phyloP scores from a whole-genome alignment of 352 stramenopile species.

The Pythium insidiosum region DNA sequence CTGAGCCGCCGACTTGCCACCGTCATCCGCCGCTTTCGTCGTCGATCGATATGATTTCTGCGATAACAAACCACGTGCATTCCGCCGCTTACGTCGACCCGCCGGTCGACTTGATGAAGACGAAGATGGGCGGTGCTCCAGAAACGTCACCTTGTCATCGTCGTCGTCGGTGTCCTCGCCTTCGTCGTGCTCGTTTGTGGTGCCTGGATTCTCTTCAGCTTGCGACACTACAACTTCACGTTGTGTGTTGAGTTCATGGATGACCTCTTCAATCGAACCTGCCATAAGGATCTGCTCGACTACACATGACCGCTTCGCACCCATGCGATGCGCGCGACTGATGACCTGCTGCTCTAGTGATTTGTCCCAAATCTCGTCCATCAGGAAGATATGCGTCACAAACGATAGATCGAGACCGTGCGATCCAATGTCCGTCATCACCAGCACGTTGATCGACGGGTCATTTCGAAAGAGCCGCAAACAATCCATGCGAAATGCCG shows the following conservation, averaged over 20 bases:
- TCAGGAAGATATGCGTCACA: slow-evolving; percentile 97
- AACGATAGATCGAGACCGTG: slow-evolving; percentile 97
- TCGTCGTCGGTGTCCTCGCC: too few species aligned
- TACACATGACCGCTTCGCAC: slow-evolving; percentile 83
- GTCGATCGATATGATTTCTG: too few species aligned
- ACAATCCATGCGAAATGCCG: slow-evolving; percentile 39
- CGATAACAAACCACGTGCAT: too few species aligned
- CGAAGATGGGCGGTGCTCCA: too few species aligned
- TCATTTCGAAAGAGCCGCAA: slow-evolving; percentile 49
- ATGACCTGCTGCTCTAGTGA: slow-evolving; percentile 94
- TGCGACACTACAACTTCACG: too few species aligned
- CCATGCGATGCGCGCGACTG: slow-evolving; percentile 94
- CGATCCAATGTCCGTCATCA: slow-evolving; percentile 92
- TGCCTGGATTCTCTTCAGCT: too few species aligned
- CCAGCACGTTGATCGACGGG: slow-evolving; percentile 83
- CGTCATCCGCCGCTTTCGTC: not conserved
- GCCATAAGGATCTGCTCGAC: slow-evolving; percentile 92
- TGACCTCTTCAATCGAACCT: slow-evolving; percentile 74
- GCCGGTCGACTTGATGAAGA: too few species aligned
- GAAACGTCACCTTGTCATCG: too few species aligned
- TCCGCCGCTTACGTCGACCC: too few species aligned
- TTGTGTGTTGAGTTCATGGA: too few species aligned
- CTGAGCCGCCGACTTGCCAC: slow-evolving; percentile 9
- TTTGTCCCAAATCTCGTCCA: slow-evolving; percentile 96
- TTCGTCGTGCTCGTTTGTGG: too few species aligned